A percentile compares a stretch with the other conserved stretches of the same genome.
Evolutionary conservation across 441 rosid genomes (phyloP).

Genomic region (Jatropha multifida): DNA sequence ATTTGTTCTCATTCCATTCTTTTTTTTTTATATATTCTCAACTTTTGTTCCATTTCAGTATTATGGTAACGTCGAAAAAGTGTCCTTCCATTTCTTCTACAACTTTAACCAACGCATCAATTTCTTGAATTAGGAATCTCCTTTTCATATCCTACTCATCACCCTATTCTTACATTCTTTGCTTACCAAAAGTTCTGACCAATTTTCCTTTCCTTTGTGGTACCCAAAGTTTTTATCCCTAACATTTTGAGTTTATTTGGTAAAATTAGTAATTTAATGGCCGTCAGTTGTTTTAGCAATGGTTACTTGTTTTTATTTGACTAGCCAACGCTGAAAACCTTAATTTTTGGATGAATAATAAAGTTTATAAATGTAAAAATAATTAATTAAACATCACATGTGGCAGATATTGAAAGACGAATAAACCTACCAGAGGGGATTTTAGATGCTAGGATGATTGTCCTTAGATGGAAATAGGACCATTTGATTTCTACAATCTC

Average conservation of each 20-base stretch:
- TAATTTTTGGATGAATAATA: too few relatives aligned
- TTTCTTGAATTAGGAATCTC: slow-evolving; percentile 7
- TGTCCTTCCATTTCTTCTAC: not conserved
- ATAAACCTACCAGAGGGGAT: not conserved
- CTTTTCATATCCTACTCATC: not conserved
- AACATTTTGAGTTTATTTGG: too few relatives aligned
- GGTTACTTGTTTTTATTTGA: too few relatives aligned
- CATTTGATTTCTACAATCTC: not conserved
- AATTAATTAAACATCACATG: not conserved
- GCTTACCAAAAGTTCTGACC: not conserved
- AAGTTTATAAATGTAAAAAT: too few relatives aligned
- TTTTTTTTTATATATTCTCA: not conserved
- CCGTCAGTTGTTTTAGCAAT: too few relatives aligned
- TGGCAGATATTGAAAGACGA: slow-evolving; percentile 5
- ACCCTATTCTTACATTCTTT: not conserved
- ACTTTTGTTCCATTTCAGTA: slow-evolving; percentile 17
- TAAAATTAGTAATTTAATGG: too few relatives aligned
- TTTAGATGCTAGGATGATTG: not conserved
- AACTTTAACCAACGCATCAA: not conserved
- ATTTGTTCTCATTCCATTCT: slow-evolving; percentile 1
- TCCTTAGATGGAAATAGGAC: slow-evolving; percentile 13
- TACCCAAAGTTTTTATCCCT: too few relatives aligned
- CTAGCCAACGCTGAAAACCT: too few relatives aligned
- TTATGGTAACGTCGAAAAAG: slow-evolving; percentile 5
- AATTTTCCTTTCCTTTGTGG: too few relatives aligned